Evolutionary conservation across 257 asterid species (phyloP).

Genomic region (Solanum stenotomum): DNA sequence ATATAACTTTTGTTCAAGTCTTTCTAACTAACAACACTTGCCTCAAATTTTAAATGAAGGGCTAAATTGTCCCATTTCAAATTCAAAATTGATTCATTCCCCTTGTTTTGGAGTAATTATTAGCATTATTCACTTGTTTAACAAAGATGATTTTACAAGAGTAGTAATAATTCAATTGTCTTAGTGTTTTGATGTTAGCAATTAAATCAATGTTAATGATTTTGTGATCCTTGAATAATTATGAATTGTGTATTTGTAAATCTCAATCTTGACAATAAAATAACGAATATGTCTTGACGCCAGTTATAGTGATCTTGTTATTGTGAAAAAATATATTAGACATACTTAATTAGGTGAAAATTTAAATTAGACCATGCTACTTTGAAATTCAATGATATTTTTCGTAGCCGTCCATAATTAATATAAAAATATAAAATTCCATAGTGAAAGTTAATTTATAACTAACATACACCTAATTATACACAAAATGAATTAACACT

Average conservation of each 20-base stretch:
- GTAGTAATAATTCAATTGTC: not conserved
- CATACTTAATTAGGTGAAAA: no score
- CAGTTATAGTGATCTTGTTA: not conserved
- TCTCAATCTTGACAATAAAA: not conserved
- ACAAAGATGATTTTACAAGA: not conserved
- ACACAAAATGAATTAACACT: not conserved
- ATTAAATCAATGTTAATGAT: not conserved
- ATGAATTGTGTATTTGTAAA: not conserved
- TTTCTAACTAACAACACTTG: no score
- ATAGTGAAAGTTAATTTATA: not conserved
- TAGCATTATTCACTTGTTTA: no score
- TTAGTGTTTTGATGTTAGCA: not conserved
- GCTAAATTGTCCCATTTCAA: no score
- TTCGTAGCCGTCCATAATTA: not conserved
- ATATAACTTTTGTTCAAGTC: no score
- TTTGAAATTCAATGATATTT: no score
- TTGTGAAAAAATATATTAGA: not conserved
- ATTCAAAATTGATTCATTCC: no score
- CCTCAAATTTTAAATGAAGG: no score
- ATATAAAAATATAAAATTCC: not conserved
- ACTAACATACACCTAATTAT: not conserved
- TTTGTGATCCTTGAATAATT: no score
- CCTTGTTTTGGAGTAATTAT: no score
- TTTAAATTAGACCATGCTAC: accelerated
- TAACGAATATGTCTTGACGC: not conserved